Evolutionary conservation across 2,329 filamentous ascomycete species (phyloP).

Genomic region (Lachnellula suecica): DNA sequence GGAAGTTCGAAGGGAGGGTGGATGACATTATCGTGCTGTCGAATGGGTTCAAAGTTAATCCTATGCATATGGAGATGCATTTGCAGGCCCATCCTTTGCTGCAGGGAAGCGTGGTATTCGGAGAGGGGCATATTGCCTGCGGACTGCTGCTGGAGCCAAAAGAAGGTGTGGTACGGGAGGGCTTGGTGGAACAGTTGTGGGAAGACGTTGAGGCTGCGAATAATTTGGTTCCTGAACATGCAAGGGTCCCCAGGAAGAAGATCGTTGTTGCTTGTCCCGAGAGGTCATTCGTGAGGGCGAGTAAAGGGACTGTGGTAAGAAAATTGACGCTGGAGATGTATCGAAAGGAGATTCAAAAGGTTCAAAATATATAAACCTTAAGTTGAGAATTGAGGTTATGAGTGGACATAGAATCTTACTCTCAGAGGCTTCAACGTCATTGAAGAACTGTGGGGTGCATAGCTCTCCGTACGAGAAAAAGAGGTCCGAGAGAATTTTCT

Average conservation of each 20-base stretch:
- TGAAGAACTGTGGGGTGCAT: too few species aligned
- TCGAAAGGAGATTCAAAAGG: conserved; percentile 11
- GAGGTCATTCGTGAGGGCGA: conserved; percentile 14
- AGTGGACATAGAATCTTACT: too few species aligned
- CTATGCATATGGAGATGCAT: conserved; percentile 38
- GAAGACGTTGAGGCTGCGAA: conserved; percentile 16
- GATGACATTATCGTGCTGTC: conserved; percentile 46
- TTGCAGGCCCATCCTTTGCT: conserved; percentile 35
- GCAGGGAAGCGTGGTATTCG: conserved; percentile 35
- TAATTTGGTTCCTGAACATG: conserved; percentile 15
- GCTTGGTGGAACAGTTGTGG: conserved; percentile 17
- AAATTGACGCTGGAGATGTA: conserved; percentile 6
- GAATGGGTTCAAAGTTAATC: conserved; percentile 46
- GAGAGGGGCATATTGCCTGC: conserved; percentile 26
- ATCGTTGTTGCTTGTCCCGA: conserved; percentile 12
- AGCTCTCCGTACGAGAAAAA: too few species aligned
- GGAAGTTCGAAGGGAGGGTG: conserved; percentile 34
- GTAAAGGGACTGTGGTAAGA: conserved; percentile 18
- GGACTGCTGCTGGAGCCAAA: conserved; percentile 19
- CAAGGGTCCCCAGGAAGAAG: conserved; percentile 12
- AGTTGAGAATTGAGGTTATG: not conserved
- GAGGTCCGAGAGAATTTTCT: too few species aligned
- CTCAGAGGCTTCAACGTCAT: too few species aligned
- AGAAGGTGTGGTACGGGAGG: not conserved
- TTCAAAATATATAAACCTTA: too few species aligned